Percentiles rank a stretch among this genome's conserved stretches.
These are phyloP conservation scores for Entophlyctis luteolus DNA, from an alignment of 192 early-diverging fungal species.

Conservation along the genomic window DNA sequence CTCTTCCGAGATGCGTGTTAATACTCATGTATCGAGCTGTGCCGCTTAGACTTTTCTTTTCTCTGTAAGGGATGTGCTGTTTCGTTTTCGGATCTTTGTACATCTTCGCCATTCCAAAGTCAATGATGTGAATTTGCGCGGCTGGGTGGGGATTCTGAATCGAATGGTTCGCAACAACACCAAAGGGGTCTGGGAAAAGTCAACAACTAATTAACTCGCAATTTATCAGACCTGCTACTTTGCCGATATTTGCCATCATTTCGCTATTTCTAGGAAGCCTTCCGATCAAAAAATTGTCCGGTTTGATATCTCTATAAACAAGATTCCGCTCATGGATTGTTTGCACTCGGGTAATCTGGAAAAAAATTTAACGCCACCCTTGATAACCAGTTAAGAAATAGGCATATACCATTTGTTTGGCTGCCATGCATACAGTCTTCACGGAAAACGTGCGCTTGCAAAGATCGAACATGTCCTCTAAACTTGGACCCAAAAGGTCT, in stretches of 20 bases:
- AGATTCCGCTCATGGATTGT: constrained; percentile 90
- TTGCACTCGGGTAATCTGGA: constrained; percentile 80
- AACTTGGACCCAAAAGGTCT: constrained; percentile 85
- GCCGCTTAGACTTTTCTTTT: constrained; percentile 75
- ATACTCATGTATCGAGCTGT: constrained; percentile 98
- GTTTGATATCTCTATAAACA: constrained; percentile 97
- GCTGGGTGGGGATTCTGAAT: constrained; percentile 56
- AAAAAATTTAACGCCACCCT: background rate
- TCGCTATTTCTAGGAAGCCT: constrained; percentile 53
- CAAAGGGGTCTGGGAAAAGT: constrained; percentile 20
- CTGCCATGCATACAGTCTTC: constrained; percentile 95
- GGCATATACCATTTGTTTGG: constrained; percentile 84
- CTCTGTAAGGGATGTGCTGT: constrained; percentile 95
- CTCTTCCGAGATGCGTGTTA: constrained; percentile 94
- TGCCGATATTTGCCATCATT: background rate
- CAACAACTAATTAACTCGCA: background rate
- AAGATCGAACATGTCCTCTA: constrained; percentile 96
- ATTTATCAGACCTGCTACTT: background rate
- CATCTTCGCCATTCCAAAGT: constrained; percentile 99
- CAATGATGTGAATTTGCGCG: constrained; percentile 79
- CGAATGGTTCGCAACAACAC: constrained; percentile 53
- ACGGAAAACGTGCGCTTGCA: constrained; percentile 86
- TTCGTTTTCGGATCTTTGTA: constrained; percentile 94
- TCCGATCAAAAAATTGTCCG: constrained; percentile 96
- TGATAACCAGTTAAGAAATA: background rate